These are phyloP conservation scores for Hydrangea macrophylla DNA, from an alignment of 148 eudicot species.

Conservation along the genomic window DNA sequence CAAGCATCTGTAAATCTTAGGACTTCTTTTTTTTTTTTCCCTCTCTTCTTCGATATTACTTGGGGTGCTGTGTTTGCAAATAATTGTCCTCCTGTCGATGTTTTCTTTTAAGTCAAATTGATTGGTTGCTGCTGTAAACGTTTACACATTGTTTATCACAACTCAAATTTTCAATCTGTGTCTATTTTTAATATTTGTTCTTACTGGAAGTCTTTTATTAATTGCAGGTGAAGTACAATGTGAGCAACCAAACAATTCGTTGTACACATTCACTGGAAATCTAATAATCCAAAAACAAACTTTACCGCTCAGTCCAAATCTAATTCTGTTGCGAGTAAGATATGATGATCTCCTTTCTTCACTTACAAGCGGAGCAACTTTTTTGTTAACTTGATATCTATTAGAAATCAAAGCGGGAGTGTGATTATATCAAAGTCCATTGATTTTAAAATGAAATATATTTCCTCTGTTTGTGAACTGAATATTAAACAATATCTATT, in stretches of 20 bases:
- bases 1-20: too few species aligned
- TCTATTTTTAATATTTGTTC: neutral
- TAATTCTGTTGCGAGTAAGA: conserved; percentile 83
- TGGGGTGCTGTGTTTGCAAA: neutral
- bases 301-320: conserved; percentile 86
- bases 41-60: neutral
- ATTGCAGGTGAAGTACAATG: conserved; percentile 89
- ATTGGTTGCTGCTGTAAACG: neutral
- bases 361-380: neutral
- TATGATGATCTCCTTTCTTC: conserved; percentile 6
- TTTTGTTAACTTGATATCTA: conserved; percentile 4
- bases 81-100: neutral
- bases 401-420: neutral
- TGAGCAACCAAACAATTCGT: conserved; percentile 96
- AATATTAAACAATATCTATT: conserved; percentile 1
- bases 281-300: conserved; percentile 82
- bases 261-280: conserved; percentile 96
- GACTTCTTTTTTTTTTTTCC: neutral
- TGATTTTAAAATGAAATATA: conserved; percentile 5
- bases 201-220: conserved; percentile 3
- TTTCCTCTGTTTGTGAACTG: neutral
- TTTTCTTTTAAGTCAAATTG: neutral
- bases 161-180: neutral
- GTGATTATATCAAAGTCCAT: neutral
- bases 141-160: neutral